Percentiles rank a stretch among this genome's conserved stretches.
phyloP scores from a whole-genome alignment of 192 early-diverging fungal genomes.

The Diversispora eburnea region DNA sequence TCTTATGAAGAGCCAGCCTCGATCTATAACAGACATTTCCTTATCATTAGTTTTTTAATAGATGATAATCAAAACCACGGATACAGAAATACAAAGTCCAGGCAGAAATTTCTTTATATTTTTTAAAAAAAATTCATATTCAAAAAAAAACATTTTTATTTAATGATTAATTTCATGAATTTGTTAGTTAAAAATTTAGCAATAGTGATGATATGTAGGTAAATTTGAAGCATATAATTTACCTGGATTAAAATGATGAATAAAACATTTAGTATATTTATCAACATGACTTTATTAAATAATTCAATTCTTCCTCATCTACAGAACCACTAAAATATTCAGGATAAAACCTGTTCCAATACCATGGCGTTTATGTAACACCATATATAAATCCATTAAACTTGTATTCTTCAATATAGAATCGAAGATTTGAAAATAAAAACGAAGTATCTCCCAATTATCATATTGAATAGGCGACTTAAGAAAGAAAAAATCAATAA shows the following conservation, averaged over 20 bases:
- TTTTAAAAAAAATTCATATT: background rate
- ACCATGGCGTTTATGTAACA: constrained; percentile 93
- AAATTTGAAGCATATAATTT: constrained; percentile 66
- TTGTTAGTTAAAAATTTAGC: constrained; percentile 39
- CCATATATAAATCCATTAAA: constrained; percentile 99
- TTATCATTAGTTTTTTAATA: constrained; percentile 99
- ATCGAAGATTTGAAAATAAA: constrained; percentile 89
- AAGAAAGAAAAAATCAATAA: background rate
- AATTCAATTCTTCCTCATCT: constrained; percentile 82
- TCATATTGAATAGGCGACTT: constrained; percentile 89
- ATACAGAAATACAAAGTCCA: constrained; percentile 77
- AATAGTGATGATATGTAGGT: constrained; percentile 79
- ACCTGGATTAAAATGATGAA: constrained; percentile 47
- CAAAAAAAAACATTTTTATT: background rate
- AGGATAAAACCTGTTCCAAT: constrained; percentile 91
- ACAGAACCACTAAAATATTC: constrained; percentile 89
- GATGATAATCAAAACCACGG: constrained; percentile 92
- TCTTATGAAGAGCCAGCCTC: constrained; percentile 95
- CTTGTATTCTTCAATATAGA: constrained; percentile 83
- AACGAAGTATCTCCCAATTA: constrained; percentile 85
- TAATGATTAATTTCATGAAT: background rate
- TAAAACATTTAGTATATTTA: no score
- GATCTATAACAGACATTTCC: constrained; percentile 97
- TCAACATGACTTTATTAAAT: no score
- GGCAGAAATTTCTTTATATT: constrained; percentile 91